Percentiles rank a stretch among this genome's conserved stretches.
Evolutionary conservation across 2,329 filamentous ascomycete species (phyloP).

Genomic region (Thermochaetoides dissita): DNA sequence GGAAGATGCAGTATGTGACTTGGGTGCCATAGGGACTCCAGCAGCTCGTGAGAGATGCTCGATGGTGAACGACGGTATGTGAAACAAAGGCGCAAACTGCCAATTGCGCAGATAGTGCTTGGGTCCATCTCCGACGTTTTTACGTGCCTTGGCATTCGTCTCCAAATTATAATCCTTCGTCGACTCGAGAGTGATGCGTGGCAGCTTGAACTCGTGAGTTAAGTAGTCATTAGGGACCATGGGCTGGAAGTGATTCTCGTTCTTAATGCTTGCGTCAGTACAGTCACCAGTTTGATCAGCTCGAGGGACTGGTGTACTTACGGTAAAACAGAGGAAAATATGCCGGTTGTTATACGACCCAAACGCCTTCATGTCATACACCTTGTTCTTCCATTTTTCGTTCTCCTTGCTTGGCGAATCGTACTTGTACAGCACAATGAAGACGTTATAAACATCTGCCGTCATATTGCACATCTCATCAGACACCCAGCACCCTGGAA

Average conservation of each 20-base stretch:
- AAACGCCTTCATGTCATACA: conserved; percentile 17
- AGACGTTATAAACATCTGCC: conserved; percentile 22
- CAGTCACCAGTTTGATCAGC: not conserved
- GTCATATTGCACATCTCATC: conserved; percentile 20
- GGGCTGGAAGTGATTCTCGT: conserved; percentile 20
- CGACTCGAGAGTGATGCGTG: conserved; percentile 15
- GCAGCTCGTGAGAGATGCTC: too few species aligned
- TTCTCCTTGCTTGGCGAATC: not conserved
- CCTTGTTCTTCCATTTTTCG: conserved; percentile 1
- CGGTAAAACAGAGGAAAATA: conserved; percentile 18
- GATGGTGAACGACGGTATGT: too few species aligned
- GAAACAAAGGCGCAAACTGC: too few species aligned
- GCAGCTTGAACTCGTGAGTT: conserved; percentile 22
- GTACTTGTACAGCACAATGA: conserved; percentile 20
- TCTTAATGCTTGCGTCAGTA: not conserved
- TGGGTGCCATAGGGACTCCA: too few species aligned
- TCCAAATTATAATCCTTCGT: conserved; percentile 6
- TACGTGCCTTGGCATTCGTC: not conserved
- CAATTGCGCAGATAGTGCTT: conserved; percentile 5
- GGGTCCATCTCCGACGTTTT: not conserved
- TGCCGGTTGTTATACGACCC: conserved; percentile 22
- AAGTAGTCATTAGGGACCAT: conserved; percentile 20
- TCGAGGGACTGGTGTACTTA: not conserved
- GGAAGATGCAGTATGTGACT: too few species aligned
- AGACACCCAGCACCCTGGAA: conserved; percentile 19